A percentile compares a stretch with the other conserved stretches of the same genome.
Conservation (phyloP, 2,329 filamentous ascomycete genomes). For the Neofusicoccum kwambonambiense region DNA sequence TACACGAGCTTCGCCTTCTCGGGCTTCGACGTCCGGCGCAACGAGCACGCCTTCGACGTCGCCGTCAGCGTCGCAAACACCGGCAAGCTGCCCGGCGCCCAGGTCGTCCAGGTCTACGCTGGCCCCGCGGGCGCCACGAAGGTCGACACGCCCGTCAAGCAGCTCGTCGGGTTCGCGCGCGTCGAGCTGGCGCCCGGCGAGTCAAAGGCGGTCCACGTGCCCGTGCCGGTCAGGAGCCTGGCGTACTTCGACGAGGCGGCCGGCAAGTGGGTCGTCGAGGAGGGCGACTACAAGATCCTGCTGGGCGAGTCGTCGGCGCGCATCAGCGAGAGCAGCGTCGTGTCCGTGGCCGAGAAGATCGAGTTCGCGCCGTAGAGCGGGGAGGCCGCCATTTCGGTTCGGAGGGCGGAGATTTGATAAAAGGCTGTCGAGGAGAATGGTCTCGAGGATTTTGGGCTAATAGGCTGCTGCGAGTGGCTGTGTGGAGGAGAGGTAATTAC, state of each 20-base stretch:
- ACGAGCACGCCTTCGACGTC: constrained; percentile 19
- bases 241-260: constrained; percentile 64
- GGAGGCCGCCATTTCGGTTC: neutral
- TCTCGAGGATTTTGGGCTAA: neutral
- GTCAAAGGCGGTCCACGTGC: constrained; percentile 33
- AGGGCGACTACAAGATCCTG: constrained; percentile 60
- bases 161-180: constrained; percentile 65
- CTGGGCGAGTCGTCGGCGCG: constrained; percentile 63
- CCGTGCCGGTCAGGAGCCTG: constrained; percentile 47
- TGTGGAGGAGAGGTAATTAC: neutral
- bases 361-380: constrained; percentile 1
- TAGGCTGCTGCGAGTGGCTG: neutral
- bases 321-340: neutral
- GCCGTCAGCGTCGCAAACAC: constrained; percentile 51
- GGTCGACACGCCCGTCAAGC: constrained; percentile 65
- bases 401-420: neutral
- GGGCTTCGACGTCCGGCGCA: constrained; percentile 48
- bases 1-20: constrained; percentile 72
- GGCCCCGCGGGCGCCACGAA: constrained; percentile 59
- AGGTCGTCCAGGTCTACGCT: constrained; percentile 65
- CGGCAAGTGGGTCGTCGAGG: constrained; percentile 63
- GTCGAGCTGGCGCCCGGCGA: constrained; percentile 37
- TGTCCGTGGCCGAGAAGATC: neutral
- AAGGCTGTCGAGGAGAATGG: neutral
- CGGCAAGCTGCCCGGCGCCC: constrained; percentile 57